Base-by-base conservation (phyloP, 2,329 filamentous ascomycete genomes). In the Ophidiomyces ophidiicola region DNA sequence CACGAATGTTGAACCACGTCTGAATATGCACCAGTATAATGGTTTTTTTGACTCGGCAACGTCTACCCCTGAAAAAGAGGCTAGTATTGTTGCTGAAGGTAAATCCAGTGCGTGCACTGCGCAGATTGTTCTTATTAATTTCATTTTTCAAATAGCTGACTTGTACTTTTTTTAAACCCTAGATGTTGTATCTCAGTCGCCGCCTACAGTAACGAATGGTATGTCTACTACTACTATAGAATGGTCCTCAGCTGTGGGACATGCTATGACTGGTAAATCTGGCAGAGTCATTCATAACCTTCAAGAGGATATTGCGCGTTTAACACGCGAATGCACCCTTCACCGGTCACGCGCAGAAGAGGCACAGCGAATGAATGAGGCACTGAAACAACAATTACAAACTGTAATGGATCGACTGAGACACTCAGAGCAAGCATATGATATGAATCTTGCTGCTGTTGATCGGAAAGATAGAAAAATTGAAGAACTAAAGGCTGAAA, bases 191-290 rank as follows among this genome's bases (percentile, higher is more conserved):
- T 44, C 39, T 37, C 52, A 24, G 39, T 52, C n/a, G 4, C 48
- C 54, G 31, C 41, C 53, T 15, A 57, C 57, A 21, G 41, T 48
- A 23, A 49, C 50, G 10, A 54, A 56, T 46, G 50, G 47, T 39
- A 58, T 60, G 32, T 36, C 49, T 12, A 41, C 53, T 17, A 36
- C 47, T 10, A n/a, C 7, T 14, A 44, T 54, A n/a, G 61, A 65
- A 53, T 69, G 66, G 66, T 69, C 63, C 7, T 62, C 66, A 1
- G 66, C 66, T 2, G 64, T 69, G 19, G 66, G 66, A 8, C 64
- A 68, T 44, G 66, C 66, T 24, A 60, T 63, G 17, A 64, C 62
- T 5, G 66, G 66, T 26, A 69, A 69, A 50, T 69, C 66, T 2
- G 65, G 66, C 19, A 61, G 66, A 24, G 66, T 69, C 14, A 69